Base-by-base conservation (phyloP, 495 filamentous ascomycete species). In the Lasiosphaeria hispida region DNA sequence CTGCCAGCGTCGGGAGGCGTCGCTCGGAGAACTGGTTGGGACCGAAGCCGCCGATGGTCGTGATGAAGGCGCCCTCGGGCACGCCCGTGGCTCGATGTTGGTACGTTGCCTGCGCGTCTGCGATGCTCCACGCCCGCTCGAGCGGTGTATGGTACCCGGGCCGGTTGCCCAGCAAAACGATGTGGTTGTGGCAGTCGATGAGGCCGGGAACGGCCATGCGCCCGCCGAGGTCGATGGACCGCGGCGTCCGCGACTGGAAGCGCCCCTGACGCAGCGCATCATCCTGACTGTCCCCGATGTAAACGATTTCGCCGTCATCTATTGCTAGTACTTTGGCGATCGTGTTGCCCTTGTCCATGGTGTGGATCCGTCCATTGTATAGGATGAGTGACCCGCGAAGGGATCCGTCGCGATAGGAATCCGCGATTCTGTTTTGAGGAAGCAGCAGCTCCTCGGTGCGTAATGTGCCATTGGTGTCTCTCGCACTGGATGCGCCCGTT, bases 161-260 rank as follows among this genome's bases (percentile, higher is more conserved):
- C 9, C 65, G 47, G 35, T 65, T 68, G 11, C 65, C 63, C 8
- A 68, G 37, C 1, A 68, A 47, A 10, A 68, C 65, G 34, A 68
- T 56, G 48, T 68, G 65, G 48, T 68, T 68, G 51, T 68, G 65
- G 36, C 60, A 57, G 48, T 68, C 65, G 55, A 68, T 63, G 15
- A 68, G 55, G 7, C 65, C 65, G 0, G 65, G 65, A 10, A 68
- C 23, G 5, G 61, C 57, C 3, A 62, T 42, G 10, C 53, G 63
- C 18, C 59, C 60, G 10, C 49, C 11, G 10, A 69, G 56, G 53
- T 69, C 51, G 35, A 66, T 53, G 30, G 38, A 42, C 10, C 30
- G 38, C 6, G 56, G 7, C 2, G 17, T 30, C 5, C 23, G 10
- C 23, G 52, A 54, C 14, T 30, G 23, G 4, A 36, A 48, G 17